Conservation (phyloP, 2,329 filamentous ascomycete genomes). For the Cryphonectria naterciae region DNA sequence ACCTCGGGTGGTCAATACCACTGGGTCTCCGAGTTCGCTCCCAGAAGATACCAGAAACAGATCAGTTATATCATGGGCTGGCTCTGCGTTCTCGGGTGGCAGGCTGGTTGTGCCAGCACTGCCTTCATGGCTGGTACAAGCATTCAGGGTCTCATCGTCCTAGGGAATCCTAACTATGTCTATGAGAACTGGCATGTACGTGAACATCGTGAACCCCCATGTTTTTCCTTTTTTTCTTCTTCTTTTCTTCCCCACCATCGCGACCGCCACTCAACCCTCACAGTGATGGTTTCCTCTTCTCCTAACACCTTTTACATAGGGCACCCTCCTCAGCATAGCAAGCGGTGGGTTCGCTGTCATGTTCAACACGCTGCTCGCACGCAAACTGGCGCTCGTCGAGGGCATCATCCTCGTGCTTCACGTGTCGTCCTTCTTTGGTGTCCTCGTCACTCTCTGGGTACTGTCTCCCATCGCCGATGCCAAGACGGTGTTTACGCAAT, state of each 20-base stretch:
- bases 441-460: constrained; percentile 45
- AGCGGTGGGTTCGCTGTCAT: constrained; percentile 40
- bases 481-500: constrained; percentile 37
- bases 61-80: constrained; percentile 57
- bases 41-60: constrained; percentile 52
- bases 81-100: constrained; percentile 52
- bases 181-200: constrained; percentile 45
- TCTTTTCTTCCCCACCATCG: too few relatives aligned
- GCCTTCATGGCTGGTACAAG: constrained; percentile 49
- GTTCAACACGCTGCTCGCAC: constrained; percentile 49
- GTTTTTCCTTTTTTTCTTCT: too few relatives aligned
- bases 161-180: constrained; percentile 42
- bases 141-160: constrained; percentile 47
- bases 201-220: constrained; percentile 34
- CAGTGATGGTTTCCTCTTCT: not conserved
- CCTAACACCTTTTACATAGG: not conserved
- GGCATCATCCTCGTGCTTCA: constrained; percentile 49
- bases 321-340: not conserved
- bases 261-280: not conserved
- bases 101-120: constrained; percentile 44
- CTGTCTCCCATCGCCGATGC: constrained; percentile 38
- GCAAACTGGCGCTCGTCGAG: constrained; percentile 47
- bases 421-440: constrained; percentile 47
- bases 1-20: constrained; percentile 61
- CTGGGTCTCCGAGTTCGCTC: constrained; percentile 60